Conservation (phyloP, 768 basidiomycete species). For the Gymnopilus dilepis region DNA sequence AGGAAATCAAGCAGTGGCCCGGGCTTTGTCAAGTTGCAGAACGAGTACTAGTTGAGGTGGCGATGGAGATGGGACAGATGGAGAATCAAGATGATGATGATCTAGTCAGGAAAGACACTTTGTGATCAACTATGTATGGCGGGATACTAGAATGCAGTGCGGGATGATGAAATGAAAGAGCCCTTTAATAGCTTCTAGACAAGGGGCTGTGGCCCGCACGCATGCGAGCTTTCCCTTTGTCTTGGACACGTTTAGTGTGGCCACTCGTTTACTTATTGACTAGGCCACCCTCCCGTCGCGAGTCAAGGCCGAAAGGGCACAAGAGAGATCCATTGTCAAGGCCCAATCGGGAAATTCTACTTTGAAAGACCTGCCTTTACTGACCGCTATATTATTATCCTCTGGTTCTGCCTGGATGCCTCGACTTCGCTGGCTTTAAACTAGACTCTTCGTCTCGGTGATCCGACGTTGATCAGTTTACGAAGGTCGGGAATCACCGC, state of each 20-base stretch:
- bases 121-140: slow-evolving; percentile 1
- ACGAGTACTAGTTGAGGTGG: background rate
- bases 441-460: background rate
- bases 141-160: slow-evolving; percentile 3
- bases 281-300: slow-evolving; percentile 1
- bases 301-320: slow-evolving; percentile 1
- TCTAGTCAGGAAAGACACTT: background rate
- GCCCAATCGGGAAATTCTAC: slow-evolving; percentile 15
- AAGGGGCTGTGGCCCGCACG: slow-evolving; percentile 16
- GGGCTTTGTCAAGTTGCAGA: background rate
- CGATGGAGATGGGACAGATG: slow-evolving; percentile 1
- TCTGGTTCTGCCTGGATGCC: background rate
- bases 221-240: slow-evolving; percentile 2
- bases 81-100: background rate
- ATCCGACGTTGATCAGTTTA: background rate
- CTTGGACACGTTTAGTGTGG: no score
- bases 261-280: background rate
- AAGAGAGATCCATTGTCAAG: slow-evolving; percentile 14
- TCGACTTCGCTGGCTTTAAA: slow-evolving; percentile 7
- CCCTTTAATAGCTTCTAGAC: slow-evolving; percentile 5
- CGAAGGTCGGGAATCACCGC: background rate
- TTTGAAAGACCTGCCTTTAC: background rate
- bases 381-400: background rate
- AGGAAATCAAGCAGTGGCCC: background rate
- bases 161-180: background rate